A percentile compares a stretch with the other conserved stretches of the same genome.
These are phyloP conservation scores for Fusarium sp. DNA, from an alignment of 2,329 filamentous ascomycete species.

Conservation along the genomic window DNA sequence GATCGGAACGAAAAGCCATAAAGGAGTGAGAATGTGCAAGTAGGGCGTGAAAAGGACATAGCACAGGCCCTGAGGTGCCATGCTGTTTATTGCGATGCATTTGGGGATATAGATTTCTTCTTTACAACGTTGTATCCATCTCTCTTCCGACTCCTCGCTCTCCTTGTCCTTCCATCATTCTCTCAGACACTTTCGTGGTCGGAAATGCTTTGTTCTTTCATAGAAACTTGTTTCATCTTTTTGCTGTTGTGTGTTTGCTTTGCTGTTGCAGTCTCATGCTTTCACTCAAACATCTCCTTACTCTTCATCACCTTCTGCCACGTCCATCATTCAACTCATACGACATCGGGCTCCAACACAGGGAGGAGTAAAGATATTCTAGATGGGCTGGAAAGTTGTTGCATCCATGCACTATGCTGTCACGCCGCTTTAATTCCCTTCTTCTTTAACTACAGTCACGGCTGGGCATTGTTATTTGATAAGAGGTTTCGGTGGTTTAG, in stretches of 20 bases:
- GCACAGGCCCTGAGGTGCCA: not conserved
- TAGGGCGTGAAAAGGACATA: not conserved
- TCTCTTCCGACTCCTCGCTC: not conserved
- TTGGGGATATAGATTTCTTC: not conserved
- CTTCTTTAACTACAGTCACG: constrained; percentile 12
- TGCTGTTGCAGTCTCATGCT: constrained; percentile 3
- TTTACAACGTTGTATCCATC: not conserved
- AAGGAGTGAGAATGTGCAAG: not conserved
- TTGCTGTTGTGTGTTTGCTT: constrained; percentile 4
- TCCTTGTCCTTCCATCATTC: constrained; percentile 3
- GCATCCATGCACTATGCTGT: not conserved
- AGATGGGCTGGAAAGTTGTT: constrained; percentile 2
- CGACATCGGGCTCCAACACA: constrained; percentile 17
- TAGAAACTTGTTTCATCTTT: constrained; percentile 2
- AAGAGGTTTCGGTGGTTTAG: not conserved
- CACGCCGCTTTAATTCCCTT: constrained; percentile 2
- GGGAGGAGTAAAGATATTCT: constrained; percentile 9
- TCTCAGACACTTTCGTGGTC: not conserved
- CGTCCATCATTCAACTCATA: constrained; percentile 15
- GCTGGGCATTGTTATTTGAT: constrained; percentile 13
- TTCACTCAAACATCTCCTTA: constrained; percentile 8
- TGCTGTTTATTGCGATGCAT: not conserved
- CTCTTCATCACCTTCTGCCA: not conserved
- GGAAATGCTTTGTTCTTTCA: constrained; percentile 12
- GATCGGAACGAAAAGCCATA: constrained; percentile 7